Evolutionary conservation across 2,329 filamentous ascomycete genomes (phyloP).

Genomic region (Nigrospora sphaerica): DNA sequence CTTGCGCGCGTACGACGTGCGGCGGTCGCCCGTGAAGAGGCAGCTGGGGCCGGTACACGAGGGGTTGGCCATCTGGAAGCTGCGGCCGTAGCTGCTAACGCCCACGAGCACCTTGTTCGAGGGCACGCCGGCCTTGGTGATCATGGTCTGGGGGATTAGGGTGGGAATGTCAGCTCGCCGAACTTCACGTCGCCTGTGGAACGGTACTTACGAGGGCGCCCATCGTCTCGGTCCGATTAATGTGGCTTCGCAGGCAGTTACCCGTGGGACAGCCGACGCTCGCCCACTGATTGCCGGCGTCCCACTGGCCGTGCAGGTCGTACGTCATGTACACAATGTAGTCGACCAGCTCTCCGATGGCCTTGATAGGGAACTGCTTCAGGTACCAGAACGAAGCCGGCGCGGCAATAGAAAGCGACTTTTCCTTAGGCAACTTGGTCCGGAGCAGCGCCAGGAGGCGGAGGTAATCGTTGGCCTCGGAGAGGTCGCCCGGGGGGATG

Average conservation of each 20-base stretch:
- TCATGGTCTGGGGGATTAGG: slow-evolving; percentile 15
- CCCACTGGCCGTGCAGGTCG: slow-evolving; percentile 17
- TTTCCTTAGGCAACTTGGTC: slow-evolving; percentile 8
- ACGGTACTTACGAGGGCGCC: slow-evolving; percentile 10
- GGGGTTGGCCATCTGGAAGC: slow-evolving; percentile 22
- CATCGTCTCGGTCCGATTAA: slow-evolving; percentile 29
- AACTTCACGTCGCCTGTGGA: too few relatives aligned
- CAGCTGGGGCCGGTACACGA: slow-evolving; percentile 24
- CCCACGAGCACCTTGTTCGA: slow-evolving; percentile 24
- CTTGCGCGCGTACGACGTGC: not conserved
- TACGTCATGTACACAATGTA: slow-evolving; percentile 30
- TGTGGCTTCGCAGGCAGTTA: slow-evolving; percentile 23
- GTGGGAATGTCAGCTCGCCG: too few relatives aligned
- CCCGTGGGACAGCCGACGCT: slow-evolving; percentile 19
- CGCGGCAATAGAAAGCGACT: slow-evolving; percentile 16
- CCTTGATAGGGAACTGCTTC: slow-evolving; percentile 16
- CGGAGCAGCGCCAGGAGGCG: slow-evolving; percentile 17
- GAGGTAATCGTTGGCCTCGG: slow-evolving; percentile 20
- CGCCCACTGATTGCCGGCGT: slow-evolving; percentile 15
- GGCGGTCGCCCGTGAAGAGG: not conserved
- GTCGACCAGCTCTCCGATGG: slow-evolving; percentile 15
- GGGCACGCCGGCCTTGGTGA: slow-evolving; percentile 31
- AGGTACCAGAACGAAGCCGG: slow-evolving; percentile 22
- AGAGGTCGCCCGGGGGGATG: slow-evolving; percentile 11
- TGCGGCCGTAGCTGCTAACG: slow-evolving; percentile 25